Conservation (phyloP, 2,329 filamentous ascomycete genomes). For the Pestalotiopsis sp. region DNA sequence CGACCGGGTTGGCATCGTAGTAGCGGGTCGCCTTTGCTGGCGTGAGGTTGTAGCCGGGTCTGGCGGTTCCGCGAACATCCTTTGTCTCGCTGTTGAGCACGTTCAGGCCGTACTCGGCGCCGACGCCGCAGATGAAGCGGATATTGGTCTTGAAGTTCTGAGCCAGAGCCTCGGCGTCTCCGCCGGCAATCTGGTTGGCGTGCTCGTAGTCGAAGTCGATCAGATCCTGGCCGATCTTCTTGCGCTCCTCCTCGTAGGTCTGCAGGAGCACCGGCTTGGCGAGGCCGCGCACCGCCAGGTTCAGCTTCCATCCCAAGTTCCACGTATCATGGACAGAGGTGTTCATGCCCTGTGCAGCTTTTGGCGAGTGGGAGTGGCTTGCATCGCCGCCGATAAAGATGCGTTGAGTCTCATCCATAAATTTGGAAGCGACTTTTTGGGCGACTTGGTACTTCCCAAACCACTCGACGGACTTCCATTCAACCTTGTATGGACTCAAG, state of each 20-base stretch:
- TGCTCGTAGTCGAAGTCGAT: slow-evolving; percentile 62
- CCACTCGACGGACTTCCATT: slow-evolving; percentile 67
- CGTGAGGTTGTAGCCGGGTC: slow-evolving; percentile 59
- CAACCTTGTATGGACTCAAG: slow-evolving; percentile 58
- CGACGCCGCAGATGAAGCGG: slow-evolving; percentile 73
- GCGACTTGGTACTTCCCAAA: slow-evolving; percentile 74
- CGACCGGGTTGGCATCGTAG: slow-evolving; percentile 77
- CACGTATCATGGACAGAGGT: slow-evolving; percentile 60
- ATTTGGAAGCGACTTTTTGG: slow-evolving; percentile 71
- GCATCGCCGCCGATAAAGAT: slow-evolving; percentile 70
- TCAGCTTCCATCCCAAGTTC: slow-evolving; percentile 47
- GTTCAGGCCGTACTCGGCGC: slow-evolving; percentile 62
- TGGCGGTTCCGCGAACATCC: slow-evolving; percentile 47
- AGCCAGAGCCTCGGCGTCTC: slow-evolving; percentile 65
- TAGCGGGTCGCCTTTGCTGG: slow-evolving; percentile 75
- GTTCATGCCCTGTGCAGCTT: slow-evolving; percentile 64
- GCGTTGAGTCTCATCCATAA: slow-evolving; percentile 62
- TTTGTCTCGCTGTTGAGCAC: slow-evolving; percentile 49
- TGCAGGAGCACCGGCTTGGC: slow-evolving; percentile 56
- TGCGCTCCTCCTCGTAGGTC: slow-evolving; percentile 67
- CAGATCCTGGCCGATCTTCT: slow-evolving; percentile 60
- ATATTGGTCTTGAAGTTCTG: slow-evolving; percentile 73
- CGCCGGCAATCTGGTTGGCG: slow-evolving; percentile 60
- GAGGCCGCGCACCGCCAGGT: slow-evolving; percentile 57
- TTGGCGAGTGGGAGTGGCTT: slow-evolving; percentile 65